Conservation (phyloP, 2,329 filamentous ascomycete species). For the Dryadomyces quercus-mongolicae region DNA sequence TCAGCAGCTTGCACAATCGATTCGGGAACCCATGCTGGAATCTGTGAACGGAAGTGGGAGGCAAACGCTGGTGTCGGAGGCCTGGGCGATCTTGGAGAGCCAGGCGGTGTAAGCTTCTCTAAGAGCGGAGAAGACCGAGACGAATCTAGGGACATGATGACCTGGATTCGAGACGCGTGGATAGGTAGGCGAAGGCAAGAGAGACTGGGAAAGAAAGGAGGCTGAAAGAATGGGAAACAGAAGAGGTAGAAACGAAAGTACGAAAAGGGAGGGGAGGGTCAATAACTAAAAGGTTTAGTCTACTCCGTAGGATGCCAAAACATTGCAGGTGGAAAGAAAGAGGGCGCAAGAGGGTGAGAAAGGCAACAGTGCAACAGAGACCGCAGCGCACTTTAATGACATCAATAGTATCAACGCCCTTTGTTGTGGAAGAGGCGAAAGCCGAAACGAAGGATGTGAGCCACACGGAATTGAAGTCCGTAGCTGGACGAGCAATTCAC, state of each 20-base stretch:
- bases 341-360: neutral
- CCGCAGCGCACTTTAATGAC: neutral
- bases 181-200: neutral
- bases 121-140: slow-evolving; percentile 10
- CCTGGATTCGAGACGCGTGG: neutral
- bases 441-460: neutral
- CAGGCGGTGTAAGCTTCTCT: slow-evolving; percentile 8
- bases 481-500: neutral
- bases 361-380: neutral
- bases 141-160: slow-evolving; percentile 9
- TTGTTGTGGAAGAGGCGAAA: neutral
- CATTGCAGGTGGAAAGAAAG: neutral
- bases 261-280: neutral
- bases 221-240: neutral
- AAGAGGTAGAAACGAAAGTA: neutral
- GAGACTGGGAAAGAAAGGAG: neutral
- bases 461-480: neutral
- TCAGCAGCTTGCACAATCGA: slow-evolving; percentile 2
- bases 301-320: neutral
- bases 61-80: slow-evolving; percentile 5
- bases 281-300: neutral
- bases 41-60: neutral
- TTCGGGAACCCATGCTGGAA: slow-evolving; percentile 4
- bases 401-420: neutral
- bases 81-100: slow-evolving; percentile 5